Evolutionary conservation across 805 yeast species (phyloP).

Genomic region (Hanseniaspora jakobsenii): DNA sequence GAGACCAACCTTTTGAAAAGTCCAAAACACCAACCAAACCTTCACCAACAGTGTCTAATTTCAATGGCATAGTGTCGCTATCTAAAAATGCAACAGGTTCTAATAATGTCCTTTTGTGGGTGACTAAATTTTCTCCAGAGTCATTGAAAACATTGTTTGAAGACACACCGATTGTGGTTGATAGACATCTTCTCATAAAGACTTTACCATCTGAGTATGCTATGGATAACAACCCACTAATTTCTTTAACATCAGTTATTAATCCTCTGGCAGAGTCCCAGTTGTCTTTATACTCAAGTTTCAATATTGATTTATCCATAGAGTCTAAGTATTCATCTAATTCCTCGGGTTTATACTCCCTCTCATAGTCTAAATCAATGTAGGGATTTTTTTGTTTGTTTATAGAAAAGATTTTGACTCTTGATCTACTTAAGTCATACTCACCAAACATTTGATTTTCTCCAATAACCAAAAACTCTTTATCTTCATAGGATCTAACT

Average conservation of each 20-base stretch:
- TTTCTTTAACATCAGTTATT: conserved; percentile 7
- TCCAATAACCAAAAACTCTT: conserved; percentile 11
- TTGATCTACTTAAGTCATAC: conserved; percentile 14
- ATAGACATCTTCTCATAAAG: conserved; percentile 21
- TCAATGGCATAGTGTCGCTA: conserved; percentile 70
- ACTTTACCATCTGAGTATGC: conserved; percentile 22
- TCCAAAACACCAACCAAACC: conserved; percentile 77
- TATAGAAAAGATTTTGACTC: conserved; percentile 17
- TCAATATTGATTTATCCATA: conserved; percentile 33
- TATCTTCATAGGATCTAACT: conserved; percentile 6
- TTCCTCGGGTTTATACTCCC: conserved; percentile 8
- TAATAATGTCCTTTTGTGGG: conserved; percentile 16
- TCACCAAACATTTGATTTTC: conserved; percentile 13
- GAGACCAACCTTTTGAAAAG: conserved; percentile 53
- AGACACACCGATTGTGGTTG: conserved; percentile 11
- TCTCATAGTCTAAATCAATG: conserved; percentile 13
- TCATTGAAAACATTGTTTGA: conserved; percentile 3
- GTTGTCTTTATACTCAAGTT: conserved; percentile 29
- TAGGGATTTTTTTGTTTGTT: conserved; percentile 12
- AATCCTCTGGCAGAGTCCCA: conserved; percentile 56
- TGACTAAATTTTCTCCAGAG: conserved; percentile 2
- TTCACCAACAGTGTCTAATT: conserved; percentile 58
- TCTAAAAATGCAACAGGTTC: conserved; percentile 85
- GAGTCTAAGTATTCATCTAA: conserved; percentile 23
- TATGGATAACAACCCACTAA: conserved; percentile 11